These are phyloP conservation scores for Coccinonectria pachysandricola DNA, from an alignment of 2,329 filamentous ascomycete species.

Conservation along the genomic window DNA sequence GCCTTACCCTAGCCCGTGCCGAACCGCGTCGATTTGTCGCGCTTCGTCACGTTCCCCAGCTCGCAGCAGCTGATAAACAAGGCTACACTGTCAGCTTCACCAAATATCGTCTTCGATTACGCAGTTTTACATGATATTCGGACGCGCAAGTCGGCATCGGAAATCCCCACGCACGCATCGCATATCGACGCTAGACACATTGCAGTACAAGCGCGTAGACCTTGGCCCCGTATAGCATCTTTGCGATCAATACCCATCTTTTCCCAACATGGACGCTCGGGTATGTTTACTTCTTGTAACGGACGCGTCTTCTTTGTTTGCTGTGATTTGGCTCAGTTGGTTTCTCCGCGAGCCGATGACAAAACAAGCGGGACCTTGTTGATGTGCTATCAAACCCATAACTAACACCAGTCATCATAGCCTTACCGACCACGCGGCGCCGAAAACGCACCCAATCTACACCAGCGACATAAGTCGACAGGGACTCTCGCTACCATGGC, in stretches of 20 bases:
- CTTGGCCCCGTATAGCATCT: too few species aligned
- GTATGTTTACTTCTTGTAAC: conserved; percentile 15
- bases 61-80: too few species aligned
- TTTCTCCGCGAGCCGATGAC: too few species aligned
- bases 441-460: conserved; percentile 43
- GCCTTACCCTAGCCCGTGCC: too few species aligned
- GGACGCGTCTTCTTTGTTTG: conserved; percentile 7
- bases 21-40: too few species aligned
- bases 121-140: conserved; percentile 7
- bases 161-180: conserved; percentile 1
- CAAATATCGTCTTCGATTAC: too few species aligned
- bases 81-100: conserved; percentile 6
- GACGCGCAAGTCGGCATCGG: conserved; percentile 5
- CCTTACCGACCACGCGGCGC: conserved; percentile 37
- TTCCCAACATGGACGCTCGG: conserved; percentile 28
- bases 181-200: conserved; percentile 4
- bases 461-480: conserved; percentile 76
- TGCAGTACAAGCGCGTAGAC: conserved; percentile 12
- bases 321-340: too few species aligned
- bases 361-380: too few species aligned
- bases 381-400: too few species aligned
- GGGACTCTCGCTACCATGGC: conserved; percentile 38
- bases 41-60: too few species aligned
- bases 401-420: too few species aligned
- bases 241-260: too few species aligned